Evolutionary conservation across 2,329 filamentous ascomycete species (phyloP).

Genomic region (Elsinoe batatas): DNA sequence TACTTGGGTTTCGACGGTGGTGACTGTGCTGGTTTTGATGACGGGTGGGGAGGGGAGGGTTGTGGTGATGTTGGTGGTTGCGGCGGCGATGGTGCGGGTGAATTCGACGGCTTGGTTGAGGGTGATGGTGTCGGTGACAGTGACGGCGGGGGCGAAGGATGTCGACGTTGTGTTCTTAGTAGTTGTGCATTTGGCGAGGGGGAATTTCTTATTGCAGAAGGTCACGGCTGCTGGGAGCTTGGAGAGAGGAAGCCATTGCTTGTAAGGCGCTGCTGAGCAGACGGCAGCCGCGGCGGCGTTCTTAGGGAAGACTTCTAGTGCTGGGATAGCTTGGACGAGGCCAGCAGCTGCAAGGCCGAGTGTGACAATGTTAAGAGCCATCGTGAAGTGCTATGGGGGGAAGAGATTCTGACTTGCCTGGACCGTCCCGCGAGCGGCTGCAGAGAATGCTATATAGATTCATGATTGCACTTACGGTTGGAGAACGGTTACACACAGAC

Average conservation of each 20-base stretch:
- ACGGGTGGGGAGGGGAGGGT: background rate
- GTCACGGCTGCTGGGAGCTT: background rate
- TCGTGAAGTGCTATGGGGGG: background rate
- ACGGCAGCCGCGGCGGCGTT: background rate
- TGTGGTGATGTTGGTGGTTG: constrained; percentile 1
- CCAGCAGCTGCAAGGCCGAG: constrained; percentile 7
- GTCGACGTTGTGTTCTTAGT: background rate
- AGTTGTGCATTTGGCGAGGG: background rate
- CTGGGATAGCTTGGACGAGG: background rate
- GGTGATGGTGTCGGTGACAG: background rate
- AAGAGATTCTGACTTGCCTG: constrained; percentile 10
- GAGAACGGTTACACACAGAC: background rate
- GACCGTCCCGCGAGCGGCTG: background rate
- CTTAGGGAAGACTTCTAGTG: background rate
- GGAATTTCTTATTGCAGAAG: constrained; percentile 9
- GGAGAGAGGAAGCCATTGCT: constrained; percentile 12
- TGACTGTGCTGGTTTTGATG: background rate
- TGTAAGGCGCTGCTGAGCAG: constrained; percentile 10
- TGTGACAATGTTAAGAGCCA: constrained; percentile 5
- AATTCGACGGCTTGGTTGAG: background rate
- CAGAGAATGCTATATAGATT: background rate
- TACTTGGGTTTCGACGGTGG: constrained; percentile 3
- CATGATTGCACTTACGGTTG: background rate
- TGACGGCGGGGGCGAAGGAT: background rate
- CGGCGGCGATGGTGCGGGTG: background rate